phyloP scores from a whole-genome alignment of 768 basidiomycete genomes.

The Tremella fuciformis region DNA sequence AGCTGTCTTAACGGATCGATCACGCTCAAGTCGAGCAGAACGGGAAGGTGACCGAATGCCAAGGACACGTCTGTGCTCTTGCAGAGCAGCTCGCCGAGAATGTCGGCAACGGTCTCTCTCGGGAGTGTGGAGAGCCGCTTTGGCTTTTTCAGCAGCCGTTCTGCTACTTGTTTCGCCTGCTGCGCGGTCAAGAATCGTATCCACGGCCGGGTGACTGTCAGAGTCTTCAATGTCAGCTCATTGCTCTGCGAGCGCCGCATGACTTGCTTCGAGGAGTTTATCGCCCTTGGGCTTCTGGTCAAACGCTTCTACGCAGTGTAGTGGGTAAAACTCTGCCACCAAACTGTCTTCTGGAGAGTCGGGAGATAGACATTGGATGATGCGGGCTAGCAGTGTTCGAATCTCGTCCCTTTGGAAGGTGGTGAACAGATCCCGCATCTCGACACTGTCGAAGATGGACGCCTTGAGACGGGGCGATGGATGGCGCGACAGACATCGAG shows the following conservation, averaged over 20 bases:
- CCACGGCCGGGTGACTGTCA: conserved; percentile 34
- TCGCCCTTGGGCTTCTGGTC: conserved; percentile 26
- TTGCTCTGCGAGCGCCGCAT: background rate
- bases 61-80: conserved; percentile 12
- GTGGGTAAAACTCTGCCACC: too few species aligned
- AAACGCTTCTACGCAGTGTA: conserved; percentile 1
- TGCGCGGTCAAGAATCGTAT: conserved; percentile 21
- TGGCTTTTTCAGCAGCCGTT: conserved; percentile 15
- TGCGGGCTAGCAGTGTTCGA: too few species aligned
- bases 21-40: background rate
- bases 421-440: conserved; percentile 3
- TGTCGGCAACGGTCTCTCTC: conserved; percentile 11
- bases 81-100: conserved; percentile 12
- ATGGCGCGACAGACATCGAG: background rate
- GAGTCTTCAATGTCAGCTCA: conserved; percentile 19
- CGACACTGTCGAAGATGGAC: background rate
- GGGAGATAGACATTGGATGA: too few species aligned
- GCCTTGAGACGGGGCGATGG: background rate
- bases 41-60: conserved; percentile 24
- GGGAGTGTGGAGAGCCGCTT: conserved; percentile 11
- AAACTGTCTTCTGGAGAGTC: too few species aligned
- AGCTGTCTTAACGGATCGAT: background rate
- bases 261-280: conserved; percentile 19
- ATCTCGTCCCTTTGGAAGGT: background rate
- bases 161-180: conserved; percentile 10